phyloP scores from a whole-genome alignment of 2,329 filamentous ascomycete species.

The Epichloe aotearoae region DNA sequence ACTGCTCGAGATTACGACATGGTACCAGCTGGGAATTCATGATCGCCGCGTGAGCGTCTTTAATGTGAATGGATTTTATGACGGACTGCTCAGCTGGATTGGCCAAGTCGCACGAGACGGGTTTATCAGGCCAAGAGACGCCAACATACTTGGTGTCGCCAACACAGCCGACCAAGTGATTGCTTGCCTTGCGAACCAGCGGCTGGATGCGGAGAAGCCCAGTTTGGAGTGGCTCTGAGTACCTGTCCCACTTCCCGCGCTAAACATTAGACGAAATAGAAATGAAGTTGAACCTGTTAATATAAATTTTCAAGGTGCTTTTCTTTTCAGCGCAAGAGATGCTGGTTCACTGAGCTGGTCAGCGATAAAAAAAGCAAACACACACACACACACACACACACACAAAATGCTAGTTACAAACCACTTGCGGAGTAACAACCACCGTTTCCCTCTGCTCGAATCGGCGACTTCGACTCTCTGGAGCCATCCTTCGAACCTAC shows the following conservation, averaged over 20 bases:
- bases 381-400: rapidly evolving
- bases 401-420: too few relatives aligned
- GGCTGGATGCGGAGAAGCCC: background rate
- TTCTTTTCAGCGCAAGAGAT: too few relatives aligned
- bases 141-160: background rate
- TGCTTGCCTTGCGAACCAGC: background rate
- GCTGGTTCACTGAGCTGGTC: too few relatives aligned
- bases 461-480: too few relatives aligned
- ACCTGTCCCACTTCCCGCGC: background rate
- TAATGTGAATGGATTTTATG: constrained; percentile 84
- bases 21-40: constrained; percentile 94
- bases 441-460: too few relatives aligned
- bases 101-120: constrained; percentile 56
- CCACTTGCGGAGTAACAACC: too few relatives aligned
- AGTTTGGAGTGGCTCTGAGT: background rate
- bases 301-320: too few relatives aligned
- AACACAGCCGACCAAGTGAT: background rate
- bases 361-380: too few relatives aligned
- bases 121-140: constrained; percentile 42
- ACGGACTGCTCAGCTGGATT: constrained; percentile 72
- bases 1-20: constrained; percentile 75
- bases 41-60: constrained; percentile 60
- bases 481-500: too few relatives aligned
- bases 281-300: too few relatives aligned
- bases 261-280: too few relatives aligned